Base-by-base conservation (phyloP, 768 basidiomycete genomes). In the Baorangia bicolor region DNA sequence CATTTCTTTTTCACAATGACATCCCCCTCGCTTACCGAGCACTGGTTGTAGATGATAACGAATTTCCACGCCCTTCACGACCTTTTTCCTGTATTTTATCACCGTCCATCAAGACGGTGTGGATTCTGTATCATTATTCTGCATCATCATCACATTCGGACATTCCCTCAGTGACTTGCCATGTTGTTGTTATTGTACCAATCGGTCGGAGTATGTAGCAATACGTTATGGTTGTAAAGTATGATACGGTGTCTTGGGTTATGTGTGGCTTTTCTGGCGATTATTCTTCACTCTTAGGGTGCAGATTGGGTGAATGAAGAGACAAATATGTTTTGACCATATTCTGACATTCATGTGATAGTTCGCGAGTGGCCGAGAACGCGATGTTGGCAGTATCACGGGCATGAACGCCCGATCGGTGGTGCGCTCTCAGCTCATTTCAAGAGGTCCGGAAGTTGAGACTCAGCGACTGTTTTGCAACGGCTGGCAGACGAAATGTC, bases 181-280 rank as follows among this genome's bases (percentile, higher is more conserved):
- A 62, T 55, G 59, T 59, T 62, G 59, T 59, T 62, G 30, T 65
- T 68, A 62, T 61, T 62, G 51, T 69, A 65, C 56, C 60, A 40
- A 54, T 57, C 38, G 49, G 57, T 55, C 54, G 53, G 57, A 58
- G 56, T 64, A 66, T 71, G 72, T 71, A 71, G 70, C 71, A 51
- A 62, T 71, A 71, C 70, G 58, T 72, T 72, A 72, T 71, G 67
- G 48, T 49, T 73, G 72, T 71, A 73, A 71, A 68, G 43, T 71
- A 73, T 60, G 69, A 23, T 59, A 57, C 45, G 41, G 51, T 46
- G 44, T 69, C 50, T 62, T 55, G 61, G 54, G 56, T 28, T 54
- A 46, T 56, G 42, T 55, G 47, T 21, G 41, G 48, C 23, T 49
- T 38, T 14, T 47, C 33, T 58, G 42, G 45, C 28, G 12, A 23